phyloP scores from a whole-genome alignment of 768 basidiomycete species.

The Trametes maxima region DNA sequence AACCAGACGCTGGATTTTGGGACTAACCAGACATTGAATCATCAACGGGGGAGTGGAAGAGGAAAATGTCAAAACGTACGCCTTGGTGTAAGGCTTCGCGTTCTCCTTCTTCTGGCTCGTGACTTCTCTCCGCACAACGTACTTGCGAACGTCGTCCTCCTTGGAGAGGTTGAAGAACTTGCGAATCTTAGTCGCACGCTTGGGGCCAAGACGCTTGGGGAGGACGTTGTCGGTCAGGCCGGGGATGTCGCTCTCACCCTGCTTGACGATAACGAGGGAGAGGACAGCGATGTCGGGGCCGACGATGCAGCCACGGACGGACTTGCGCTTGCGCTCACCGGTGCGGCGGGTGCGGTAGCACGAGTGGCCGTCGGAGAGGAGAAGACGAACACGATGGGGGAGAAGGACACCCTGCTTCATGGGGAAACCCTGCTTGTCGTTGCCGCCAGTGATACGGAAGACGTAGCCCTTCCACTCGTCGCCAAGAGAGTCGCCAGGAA shows the following conservation, averaged over 20 bases:
- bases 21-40: conserved; percentile 47
- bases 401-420: conserved; percentile 99
- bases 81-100: conserved; percentile 96
- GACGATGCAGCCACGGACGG: conserved; percentile 97
- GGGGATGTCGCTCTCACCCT: conserved; percentile 88
- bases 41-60: not conserved
- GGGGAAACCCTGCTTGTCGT: conserved; percentile 98
- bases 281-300: conserved; percentile 96
- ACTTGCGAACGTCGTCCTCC: conserved; percentile 98
- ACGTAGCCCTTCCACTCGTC: conserved; percentile 98
- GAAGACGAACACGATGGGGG: conserved; percentile 89
- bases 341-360: conserved; percentile 92
- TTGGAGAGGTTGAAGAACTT: conserved; percentile 97
- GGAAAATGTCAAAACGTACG: conserved; percentile 54
- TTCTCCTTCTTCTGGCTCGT: conserved; percentile 83
- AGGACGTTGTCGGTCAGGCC: conserved; percentile 91
- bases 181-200: conserved; percentile 96
- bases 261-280: conserved; percentile 92
- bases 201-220: conserved; percentile 95
- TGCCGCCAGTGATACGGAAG: conserved; percentile 95
- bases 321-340: conserved; percentile 99
- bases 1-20: conserved; percentile 96
- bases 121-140: conserved; percentile 93
- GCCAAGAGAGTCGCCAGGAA: conserved; percentile 86
- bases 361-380: conserved; percentile 95